Conservation (phyloP, 2,329 filamentous ascomycete genomes). For the Davidsoniella eucalypti region DNA sequence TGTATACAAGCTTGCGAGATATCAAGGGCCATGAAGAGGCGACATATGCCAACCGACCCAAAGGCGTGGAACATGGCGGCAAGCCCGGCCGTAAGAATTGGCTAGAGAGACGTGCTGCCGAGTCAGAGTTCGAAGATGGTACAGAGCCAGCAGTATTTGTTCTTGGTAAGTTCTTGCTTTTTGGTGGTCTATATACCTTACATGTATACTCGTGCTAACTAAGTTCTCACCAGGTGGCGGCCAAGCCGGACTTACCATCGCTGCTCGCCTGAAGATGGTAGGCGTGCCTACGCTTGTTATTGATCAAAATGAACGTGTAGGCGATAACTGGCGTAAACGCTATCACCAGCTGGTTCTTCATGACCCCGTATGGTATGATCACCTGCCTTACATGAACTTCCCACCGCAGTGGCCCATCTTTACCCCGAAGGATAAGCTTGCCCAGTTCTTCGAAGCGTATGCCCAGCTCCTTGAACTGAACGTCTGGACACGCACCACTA, state of each 20-base stretch:
- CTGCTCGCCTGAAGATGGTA: constrained; percentile 43
- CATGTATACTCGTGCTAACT: constrained; percentile 3
- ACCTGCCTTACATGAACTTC: constrained; percentile 48
- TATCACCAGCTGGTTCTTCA: constrained; percentile 52
- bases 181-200: background rate
- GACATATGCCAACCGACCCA: constrained; percentile 29
- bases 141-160: constrained; percentile 42
- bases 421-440: constrained; percentile 56
- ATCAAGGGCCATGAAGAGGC: constrained; percentile 38
- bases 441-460: constrained; percentile 51
- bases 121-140: constrained; percentile 29
- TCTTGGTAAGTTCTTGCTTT: constrained; percentile 29
- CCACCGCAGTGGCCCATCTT: constrained; percentile 51
- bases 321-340: constrained; percentile 47
- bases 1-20: constrained; percentile 42
- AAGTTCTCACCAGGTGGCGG: constrained; percentile 30
- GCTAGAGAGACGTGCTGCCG: constrained; percentile 33
- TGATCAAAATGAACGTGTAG: constrained; percentile 39
- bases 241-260: constrained; percentile 40
- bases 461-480: constrained; percentile 50
- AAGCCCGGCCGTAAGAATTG: constrained; percentile 40
- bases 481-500: constrained; percentile 40
- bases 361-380: constrained; percentile 46
- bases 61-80: constrained; percentile 39
- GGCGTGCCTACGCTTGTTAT: constrained; percentile 39